Evolutionary conservation across 805 yeast genomes (phyloP).

Genomic region (Hanseniaspora lachancei): DNA sequence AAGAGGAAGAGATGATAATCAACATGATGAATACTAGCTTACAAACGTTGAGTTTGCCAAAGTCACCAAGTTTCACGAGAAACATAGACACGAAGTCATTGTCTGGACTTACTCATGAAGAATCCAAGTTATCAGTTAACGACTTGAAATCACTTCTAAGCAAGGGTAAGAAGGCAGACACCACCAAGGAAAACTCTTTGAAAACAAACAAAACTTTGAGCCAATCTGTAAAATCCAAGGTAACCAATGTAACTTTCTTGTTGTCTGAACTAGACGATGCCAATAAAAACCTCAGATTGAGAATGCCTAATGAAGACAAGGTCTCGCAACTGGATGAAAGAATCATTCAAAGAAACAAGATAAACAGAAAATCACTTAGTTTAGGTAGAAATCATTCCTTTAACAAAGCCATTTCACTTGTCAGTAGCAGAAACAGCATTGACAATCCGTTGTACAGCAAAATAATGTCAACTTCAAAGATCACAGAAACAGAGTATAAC

Average conservation of each 20-base stretch:
- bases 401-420: neutral
- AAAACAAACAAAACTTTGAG: slow-evolving; percentile 16
- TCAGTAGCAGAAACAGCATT: neutral
- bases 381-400: neutral
- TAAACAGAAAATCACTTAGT: slow-evolving; percentile 3
- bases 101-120: neutral
- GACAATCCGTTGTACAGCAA: neutral
- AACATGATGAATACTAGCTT: slow-evolving; percentile 10
- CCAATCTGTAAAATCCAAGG: slow-evolving; percentile 27
- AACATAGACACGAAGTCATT: slow-evolving; percentile 1
- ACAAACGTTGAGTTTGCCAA: neutral
- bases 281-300: slow-evolving; percentile 19
- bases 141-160: neutral
- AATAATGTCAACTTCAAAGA: neutral
- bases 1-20: neutral
- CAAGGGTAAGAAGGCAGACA: neutral
- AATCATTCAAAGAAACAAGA: slow-evolving; percentile 4
- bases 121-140: neutral
- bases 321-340: slow-evolving; percentile 23
- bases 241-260: slow-evolving; percentile 28
- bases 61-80: slow-evolving; percentile 7
- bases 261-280: slow-evolving; percentile 24
- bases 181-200: neutral
- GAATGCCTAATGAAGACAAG: slow-evolving; percentile 27
- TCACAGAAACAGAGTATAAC: neutral